Evolutionary conservation across 495 filamentous ascomycete species (phyloP), one percentile per base, ranked within the genome.

Genomic region (Aspergillus sclerotiicarbonarius): DNA sequence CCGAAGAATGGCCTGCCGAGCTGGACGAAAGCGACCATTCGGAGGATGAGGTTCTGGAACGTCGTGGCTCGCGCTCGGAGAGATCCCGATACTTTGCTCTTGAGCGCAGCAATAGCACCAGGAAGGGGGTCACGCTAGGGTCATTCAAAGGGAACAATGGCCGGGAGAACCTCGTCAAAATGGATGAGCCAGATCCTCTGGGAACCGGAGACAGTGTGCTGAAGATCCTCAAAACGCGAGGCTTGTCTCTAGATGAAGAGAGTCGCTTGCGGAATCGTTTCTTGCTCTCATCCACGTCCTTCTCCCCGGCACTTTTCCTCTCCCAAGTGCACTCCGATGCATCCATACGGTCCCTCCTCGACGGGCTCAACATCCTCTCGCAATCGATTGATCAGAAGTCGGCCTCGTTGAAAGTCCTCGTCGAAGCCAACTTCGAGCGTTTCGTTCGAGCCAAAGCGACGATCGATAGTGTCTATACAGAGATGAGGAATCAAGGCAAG

Each of bases 371-470:
- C 37, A 82, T 87, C 47, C 82, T 98, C 4, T 91, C 90, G 6
- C 80, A 79, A 51, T 96, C 92, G 0, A 98, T 98, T 62, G 94
- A 98, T 63, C 90, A 98, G 68, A 98, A 98, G 67, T 96, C 92
- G 1, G 94, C 92, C 0, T 95, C 91, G 5, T 75, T 98, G 35
- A 98, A 98, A 69, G 89, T 95, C 1, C 81, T 98, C 4, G 94
- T 98, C 21, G 94, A 98, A 71, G 90, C 89, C 30, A 98, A 98
- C 66, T 98, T 98, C 65, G 95, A 98, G 73, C 87, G 92, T 32
- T 98, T 98, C 72, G 93, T 98, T 32, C 85, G 88, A 10, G 94
- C 95, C 7, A 98, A 98, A 69, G 88, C 91, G 4, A 97, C 92
- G 7, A 98, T 98, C 60, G 94, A 98, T 73, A 92, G 92, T 76